Conservation (phyloP, 2,329 filamentous ascomycete species). For the Diplodia scrobiculata region DNA sequence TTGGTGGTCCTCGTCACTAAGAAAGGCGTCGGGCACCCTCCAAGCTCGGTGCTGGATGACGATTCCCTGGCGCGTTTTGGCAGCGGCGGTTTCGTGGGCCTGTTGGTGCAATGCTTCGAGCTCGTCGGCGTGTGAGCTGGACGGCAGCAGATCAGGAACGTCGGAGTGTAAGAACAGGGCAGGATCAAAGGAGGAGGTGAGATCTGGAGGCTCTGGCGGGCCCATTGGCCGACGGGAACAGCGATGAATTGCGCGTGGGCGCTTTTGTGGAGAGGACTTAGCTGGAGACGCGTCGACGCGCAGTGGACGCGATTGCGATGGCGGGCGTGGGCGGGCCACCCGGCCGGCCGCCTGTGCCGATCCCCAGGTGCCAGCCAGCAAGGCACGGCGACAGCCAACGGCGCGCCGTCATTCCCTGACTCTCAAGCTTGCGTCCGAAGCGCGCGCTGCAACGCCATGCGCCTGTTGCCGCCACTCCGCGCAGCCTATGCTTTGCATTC, state of each 20-base stretch:
- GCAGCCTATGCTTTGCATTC: conserved; percentile 9
- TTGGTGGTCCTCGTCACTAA: conserved; percentile 51
- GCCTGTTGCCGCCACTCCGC: conserved; percentile 11
- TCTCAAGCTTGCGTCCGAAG: background rate
- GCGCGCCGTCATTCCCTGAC: background rate
- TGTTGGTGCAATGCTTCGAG: conserved; percentile 50
- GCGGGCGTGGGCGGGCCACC: background rate
- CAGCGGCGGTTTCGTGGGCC: conserved; percentile 46
- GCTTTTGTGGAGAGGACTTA: conserved; percentile 50
- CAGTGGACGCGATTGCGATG: background rate
- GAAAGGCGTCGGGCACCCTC: conserved; percentile 51
- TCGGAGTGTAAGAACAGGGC: conserved; percentile 55
- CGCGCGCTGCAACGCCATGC: conserved; percentile 23
- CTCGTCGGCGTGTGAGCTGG: conserved; percentile 50
- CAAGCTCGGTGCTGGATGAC: conserved; percentile 58
- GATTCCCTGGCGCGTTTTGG: conserved; percentile 49
- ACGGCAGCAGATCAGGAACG: conserved; percentile 31
- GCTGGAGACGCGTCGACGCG: conserved; percentile 21
- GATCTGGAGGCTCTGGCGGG: conserved; percentile 12
- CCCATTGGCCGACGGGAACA: conserved; percentile 47
- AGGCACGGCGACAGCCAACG: background rate
- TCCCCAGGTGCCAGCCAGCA: background rate
- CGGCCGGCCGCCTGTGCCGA: background rate
- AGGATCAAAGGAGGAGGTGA: conserved; percentile 55
- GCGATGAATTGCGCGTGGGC: conserved; percentile 59